Evolutionary conservation across 2,329 filamentous ascomycete species (phyloP), one percentile per base, ranked within the genome.

Genomic region (Penicillium sumatraense): DNA sequence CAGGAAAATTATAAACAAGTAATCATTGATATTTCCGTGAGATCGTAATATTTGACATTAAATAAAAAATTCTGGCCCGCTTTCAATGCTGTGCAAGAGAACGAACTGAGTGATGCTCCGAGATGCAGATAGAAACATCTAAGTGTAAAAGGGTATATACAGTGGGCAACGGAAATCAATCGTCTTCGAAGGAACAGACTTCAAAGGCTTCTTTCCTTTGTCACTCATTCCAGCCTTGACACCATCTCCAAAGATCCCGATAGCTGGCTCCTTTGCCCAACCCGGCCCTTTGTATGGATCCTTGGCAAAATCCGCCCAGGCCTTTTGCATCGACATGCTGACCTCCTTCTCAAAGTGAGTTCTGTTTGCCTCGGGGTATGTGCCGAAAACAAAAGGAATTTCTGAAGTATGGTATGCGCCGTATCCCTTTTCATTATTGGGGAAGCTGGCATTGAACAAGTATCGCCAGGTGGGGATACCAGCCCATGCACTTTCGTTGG

Each of bases 381-480:
- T 70, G 13, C 68, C 68, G 44, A 66, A 69, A 10, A 68, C 60
- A 18, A 64, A 51, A 3, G 64, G 61, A n/a, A 75, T 68, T 36
- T 76, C 74, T 4, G 63, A 61, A 14, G 53, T 55, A 46, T 77
- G 74, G 40, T 69, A 77, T 2, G 67, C 72, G 2, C 70, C 69
- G 7, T 51, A 58, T 8, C 60, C 61, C 5, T 54, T 36, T 41
- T 64, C 45, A 4, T 54, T 60, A 27, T 69, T 67, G 2, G 67
- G 58, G 45, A 72, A 72, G 9, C 60, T 65, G 2, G 64, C 66
- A 48, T 71, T 70, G 51, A 61, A 72, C 36, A 59, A 65, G 57
- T 70, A 72, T 9, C 69, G 53, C 64, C 65, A 72, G 5, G 62
- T 57, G 1, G 60, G 61, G 41, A 65, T 59, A 3, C 58, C 63